Conservation (phyloP, 202 grass and related monocot species). For the Hordeum pubiflorum region DNA sequence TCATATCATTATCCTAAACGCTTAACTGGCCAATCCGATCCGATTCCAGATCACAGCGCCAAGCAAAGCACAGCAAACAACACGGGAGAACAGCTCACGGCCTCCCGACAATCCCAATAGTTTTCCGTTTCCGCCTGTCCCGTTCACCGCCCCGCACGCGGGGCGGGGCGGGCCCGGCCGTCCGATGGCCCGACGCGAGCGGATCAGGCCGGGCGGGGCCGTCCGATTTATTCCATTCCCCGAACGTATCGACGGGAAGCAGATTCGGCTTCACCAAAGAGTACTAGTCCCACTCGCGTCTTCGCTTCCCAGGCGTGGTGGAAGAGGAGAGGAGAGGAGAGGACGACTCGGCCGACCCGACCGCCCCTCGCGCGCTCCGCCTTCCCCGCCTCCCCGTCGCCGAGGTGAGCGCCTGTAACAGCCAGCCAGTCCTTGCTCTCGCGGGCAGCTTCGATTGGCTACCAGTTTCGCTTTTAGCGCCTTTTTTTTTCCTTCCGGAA, state of each 20-base stretch:
- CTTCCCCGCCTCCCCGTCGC: conserved; percentile 25
- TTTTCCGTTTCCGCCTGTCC: neutral
- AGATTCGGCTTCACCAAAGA: neutral
- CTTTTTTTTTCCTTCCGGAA: neutral
- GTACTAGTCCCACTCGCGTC: neutral
- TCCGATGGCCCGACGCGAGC: neutral
- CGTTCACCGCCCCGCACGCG: neutral
- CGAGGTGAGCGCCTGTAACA: conserved; percentile 34
- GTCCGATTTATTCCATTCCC: conserved; percentile 9
- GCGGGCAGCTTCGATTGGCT: neutral
- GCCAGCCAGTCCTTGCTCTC: neutral
- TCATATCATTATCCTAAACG: neutral
- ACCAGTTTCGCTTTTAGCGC: neutral
- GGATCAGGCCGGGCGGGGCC: neutral
- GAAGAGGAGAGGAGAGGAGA: neutral
- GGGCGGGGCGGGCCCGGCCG: neutral
- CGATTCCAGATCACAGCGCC: neutral
- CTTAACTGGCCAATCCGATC: neutral
- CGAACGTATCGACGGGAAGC: neutral
- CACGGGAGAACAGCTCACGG: conserved; percentile 13
- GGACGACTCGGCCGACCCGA: neutral
- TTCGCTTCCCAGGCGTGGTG: neutral
- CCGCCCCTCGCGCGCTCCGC: conserved; percentile 9
- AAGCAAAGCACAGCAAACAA: neutral
- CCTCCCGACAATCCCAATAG: neutral